These are phyloP conservation scores for Zanthoxylum bungeanum DNA, from an alignment of 345 rosid genomes.

Conservation along the genomic window DNA sequence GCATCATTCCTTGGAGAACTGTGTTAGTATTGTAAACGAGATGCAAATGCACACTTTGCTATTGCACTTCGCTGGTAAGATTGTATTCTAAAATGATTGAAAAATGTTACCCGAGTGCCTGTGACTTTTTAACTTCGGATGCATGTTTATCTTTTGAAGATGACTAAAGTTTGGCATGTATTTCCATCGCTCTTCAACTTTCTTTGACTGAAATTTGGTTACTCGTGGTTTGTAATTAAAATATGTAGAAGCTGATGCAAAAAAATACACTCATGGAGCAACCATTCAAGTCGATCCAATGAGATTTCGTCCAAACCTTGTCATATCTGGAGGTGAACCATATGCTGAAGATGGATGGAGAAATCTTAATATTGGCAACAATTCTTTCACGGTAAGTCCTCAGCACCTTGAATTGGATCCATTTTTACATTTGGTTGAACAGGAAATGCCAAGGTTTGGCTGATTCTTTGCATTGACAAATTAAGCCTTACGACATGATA, in stretches of 20 bases:
- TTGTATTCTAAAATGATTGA: neutral
- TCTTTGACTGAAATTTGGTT: neutral
- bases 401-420: neutral
- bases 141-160: neutral
- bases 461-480: neutral
- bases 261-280: constrained; percentile 18
- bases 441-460: constrained; percentile 1
- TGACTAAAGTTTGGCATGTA: neutral
- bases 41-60: neutral
- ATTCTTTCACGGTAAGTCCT: constrained; percentile 53
- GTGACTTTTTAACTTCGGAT: neutral
- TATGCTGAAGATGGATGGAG: constrained; percentile 85
- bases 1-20: neutral
- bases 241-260: constrained; percentile 27
- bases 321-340: constrained; percentile 74
- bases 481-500: neutral
- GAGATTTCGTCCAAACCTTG: constrained; percentile 89
- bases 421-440: neutral
- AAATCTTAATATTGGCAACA: constrained; percentile 58
- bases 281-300: constrained; percentile 39
- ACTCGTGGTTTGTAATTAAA: neutral
- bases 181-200: neutral
- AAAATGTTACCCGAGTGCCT: neutral
- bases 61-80: neutral
- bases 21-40: neutral